These are phyloP conservation scores for Blepharisma japonicum DNA, from an alignment of 73 alveolate genomes.

Conservation along the genomic window DNA sequence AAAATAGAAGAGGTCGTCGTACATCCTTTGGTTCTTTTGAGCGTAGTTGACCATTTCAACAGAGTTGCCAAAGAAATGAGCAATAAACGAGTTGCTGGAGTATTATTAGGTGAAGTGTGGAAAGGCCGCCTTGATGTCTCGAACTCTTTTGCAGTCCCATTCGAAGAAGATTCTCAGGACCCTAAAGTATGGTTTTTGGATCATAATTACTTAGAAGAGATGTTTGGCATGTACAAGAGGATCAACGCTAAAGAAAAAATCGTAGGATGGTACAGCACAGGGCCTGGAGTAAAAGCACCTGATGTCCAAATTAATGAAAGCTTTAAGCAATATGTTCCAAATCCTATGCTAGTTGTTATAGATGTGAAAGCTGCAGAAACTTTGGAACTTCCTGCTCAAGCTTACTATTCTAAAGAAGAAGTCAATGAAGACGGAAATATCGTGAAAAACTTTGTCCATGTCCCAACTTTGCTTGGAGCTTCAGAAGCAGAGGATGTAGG, in stretches of 20 bases:
- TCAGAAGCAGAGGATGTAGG: constrained; percentile 99
- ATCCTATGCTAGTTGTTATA: constrained; percentile 91
- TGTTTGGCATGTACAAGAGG: constrained; percentile 97
- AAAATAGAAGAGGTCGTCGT: constrained; percentile 68
- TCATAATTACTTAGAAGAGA: constrained; percentile 92
- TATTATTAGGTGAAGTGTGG: constrained; percentile 76
- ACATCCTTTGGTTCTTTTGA: constrained; percentile 92
- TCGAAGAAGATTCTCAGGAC: constrained; percentile 99
- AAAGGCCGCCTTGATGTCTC: constrained; percentile 92
- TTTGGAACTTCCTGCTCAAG: constrained; percentile 95
- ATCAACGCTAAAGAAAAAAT: constrained; percentile 94
- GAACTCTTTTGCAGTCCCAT: constrained; percentile 99
- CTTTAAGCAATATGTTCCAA: constrained; percentile 87
- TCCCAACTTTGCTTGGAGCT: constrained; percentile 86
- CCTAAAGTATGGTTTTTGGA: constrained; percentile 98
- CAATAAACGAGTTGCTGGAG: constrained; percentile 98
- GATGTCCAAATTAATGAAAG: constrained; percentile 98
- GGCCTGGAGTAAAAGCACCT: constrained; percentile 97
- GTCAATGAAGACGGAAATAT: constrained; percentile 89
- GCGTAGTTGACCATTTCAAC: constrained; percentile 99
- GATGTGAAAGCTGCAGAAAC: constrained; percentile 81
- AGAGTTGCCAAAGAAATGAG: constrained; percentile 88
- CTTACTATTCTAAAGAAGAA: constrained; percentile 88
- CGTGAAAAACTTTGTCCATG: constrained; percentile 77
- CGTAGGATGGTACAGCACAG: constrained; percentile 99